Conservation (phyloP, 495 filamentous ascomycete genomes). For the Chaetomium tenue region DNA sequence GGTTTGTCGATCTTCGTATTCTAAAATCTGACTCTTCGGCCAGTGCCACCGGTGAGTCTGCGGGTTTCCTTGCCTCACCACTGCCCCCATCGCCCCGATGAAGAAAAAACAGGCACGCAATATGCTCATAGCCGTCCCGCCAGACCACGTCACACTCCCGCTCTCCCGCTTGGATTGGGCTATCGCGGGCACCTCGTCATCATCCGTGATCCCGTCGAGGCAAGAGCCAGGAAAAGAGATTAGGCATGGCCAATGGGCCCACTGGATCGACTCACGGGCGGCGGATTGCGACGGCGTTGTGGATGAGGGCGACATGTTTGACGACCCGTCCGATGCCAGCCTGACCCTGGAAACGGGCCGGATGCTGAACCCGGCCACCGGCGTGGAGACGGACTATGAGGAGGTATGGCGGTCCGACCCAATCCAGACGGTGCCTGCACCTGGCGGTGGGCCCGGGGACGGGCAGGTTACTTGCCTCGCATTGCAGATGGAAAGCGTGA, state of each 20-base stretch:
- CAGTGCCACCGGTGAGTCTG: not conserved
- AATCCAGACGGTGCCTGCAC: slow-evolving; percentile 29
- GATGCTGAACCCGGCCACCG: slow-evolving; percentile 49
- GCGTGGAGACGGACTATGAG: slow-evolving; percentile 49
- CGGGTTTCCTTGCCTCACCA: not conserved
- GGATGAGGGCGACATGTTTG: slow-evolving; percentile 54
- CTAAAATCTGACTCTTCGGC: not conserved
- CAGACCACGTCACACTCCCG: slow-evolving; percentile 13
- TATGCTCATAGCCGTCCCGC: not conserved
- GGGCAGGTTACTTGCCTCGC: slow-evolving; percentile 7
- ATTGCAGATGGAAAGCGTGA: slow-evolving; percentile 2
- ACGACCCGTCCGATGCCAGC: slow-evolving; percentile 38
- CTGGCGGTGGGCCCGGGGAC: slow-evolving; percentile 17
- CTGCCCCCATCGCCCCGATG: not conserved
- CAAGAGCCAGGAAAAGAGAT: not conserved
- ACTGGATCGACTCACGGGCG: slow-evolving; percentile 53
- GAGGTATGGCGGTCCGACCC: slow-evolving; percentile 49
- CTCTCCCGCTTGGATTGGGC: slow-evolving; percentile 48
- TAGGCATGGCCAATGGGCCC: slow-evolving; percentile 46
- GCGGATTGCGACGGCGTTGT: slow-evolving; percentile 30
- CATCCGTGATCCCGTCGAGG: not conserved
- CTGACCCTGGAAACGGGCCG: slow-evolving; percentile 49
- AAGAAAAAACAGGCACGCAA: not conserved
- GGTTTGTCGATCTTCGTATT: slow-evolving; percentile 55
- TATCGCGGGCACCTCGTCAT: slow-evolving; percentile 51